These are phyloP conservation scores for Podaxis sp. DNA, from an alignment of 768 basidiomycete species.

Conservation along the genomic window DNA sequence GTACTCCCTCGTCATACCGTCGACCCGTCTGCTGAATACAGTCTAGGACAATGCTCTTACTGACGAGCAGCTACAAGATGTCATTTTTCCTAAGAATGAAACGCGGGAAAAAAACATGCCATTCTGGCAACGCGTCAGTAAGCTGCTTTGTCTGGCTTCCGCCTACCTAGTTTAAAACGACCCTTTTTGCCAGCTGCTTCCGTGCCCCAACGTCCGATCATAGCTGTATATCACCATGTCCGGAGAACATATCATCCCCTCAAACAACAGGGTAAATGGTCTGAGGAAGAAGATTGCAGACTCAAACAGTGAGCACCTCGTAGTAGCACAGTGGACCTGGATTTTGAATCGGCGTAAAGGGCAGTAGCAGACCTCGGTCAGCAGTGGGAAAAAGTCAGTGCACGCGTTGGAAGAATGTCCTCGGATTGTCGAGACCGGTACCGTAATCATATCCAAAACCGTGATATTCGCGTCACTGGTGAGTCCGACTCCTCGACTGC, in stretches of 20 bases:
- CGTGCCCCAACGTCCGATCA: constrained; percentile 74
- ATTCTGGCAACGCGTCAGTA: constrained; percentile 84
- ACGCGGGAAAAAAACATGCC: constrained; percentile 52
- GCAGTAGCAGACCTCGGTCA: constrained; percentile 70
- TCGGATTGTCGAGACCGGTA: constrained; percentile 84
- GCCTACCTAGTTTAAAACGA: constrained; percentile 10
- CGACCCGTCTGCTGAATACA: constrained; percentile 3
- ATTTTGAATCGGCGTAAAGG: constrained; percentile 32
- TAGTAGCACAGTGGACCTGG: not conserved
- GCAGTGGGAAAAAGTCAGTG: constrained; percentile 79
- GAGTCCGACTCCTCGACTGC: constrained; percentile 16
- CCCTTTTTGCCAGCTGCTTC: constrained; percentile 49
- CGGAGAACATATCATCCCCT: constrained; percentile 68
- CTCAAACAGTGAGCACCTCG: constrained; percentile 52
- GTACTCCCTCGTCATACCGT: not conserved
- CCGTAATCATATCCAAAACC: constrained; percentile 76
- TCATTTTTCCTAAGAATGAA: constrained; percentile 69
- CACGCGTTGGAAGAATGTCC: constrained; percentile 68
- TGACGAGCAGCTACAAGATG: constrained; percentile 52
- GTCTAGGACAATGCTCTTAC: constrained; percentile 49
- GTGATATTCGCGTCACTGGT: constrained; percentile 63
- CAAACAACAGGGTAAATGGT: constrained; percentile 71
- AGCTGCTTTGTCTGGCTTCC: constrained; percentile 21
- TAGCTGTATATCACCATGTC: constrained; percentile 82
- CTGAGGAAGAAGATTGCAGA: constrained; percentile 57